phyloP scores from a whole-genome alignment of 805 yeast genomes.

The Starmera dryadoides region DNA sequence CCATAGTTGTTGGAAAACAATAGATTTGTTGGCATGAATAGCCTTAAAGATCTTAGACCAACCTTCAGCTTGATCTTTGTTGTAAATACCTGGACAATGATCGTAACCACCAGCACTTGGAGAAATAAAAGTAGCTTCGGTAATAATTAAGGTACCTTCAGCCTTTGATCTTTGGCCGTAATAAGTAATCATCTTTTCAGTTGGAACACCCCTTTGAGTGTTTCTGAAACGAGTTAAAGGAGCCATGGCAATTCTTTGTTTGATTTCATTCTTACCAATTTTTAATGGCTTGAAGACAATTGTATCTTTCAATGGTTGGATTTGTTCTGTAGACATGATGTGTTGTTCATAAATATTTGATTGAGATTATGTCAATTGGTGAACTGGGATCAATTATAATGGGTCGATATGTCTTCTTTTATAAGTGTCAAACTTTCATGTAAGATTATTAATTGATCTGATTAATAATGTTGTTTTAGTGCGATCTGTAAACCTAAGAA shows the following conservation, averaged over 20 bases:
- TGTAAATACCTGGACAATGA: conserved; percentile 42
- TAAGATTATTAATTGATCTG: no score
- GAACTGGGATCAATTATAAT: no score
- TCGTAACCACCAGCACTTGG: conserved; percentile 32
- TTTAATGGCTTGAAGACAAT: conserved; percentile 29
- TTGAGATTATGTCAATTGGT: no score
- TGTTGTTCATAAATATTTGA: no score
- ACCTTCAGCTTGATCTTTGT: conserved; percentile 34
- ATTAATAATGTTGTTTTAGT: no score
- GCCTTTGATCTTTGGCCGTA: conserved; percentile 45
- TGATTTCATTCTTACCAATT: conserved; percentile 23
- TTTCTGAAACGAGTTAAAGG: conserved; percentile 41
- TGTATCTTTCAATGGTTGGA: conserved; percentile 16
- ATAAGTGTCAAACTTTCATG: no score
- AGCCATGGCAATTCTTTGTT: conserved; percentile 35
- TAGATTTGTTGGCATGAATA: conserved; percentile 42
- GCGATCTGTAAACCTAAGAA: no score
- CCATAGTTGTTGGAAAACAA: conserved; percentile 43
- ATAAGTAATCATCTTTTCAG: conserved; percentile 41
- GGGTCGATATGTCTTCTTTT: no score
- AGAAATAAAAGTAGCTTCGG: conserved; percentile 49
- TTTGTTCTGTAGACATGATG: no score
- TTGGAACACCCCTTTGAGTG: conserved; percentile 29
- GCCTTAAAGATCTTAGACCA: conserved; percentile 42
- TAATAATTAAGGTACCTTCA: conserved; percentile 49